Evolutionary conservation across 768 basidiomycete species (phyloP).

Genomic region (Steccherinum ochraceum): DNA sequence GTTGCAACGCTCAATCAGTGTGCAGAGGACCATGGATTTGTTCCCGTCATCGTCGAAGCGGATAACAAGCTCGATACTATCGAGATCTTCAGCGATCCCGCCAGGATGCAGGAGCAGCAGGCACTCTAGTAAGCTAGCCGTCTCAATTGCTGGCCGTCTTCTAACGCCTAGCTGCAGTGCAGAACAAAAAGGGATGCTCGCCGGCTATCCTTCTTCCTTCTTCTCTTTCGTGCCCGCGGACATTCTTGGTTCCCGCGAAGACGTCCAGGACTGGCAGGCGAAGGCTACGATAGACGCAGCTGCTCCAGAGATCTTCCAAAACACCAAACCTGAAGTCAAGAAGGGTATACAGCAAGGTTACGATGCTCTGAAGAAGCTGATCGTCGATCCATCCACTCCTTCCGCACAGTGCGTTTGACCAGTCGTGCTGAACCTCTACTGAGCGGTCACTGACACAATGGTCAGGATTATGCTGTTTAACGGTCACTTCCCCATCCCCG

Average conservation of each 20-base stretch:
- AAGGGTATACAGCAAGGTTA: constrained; percentile 3
- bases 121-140: constrained; percentile 10
- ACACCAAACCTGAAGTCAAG: neutral
- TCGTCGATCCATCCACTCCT: neutral
- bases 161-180: neutral
- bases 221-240: constrained; percentile 3
- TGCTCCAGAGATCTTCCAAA: neutral
- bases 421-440: too few relatives aligned
- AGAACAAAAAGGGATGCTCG: constrained; percentile 4
- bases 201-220: neutral
- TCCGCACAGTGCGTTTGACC: constrained; percentile 1
- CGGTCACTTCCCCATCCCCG: constrained; percentile 4
- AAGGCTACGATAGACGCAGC: neutral
- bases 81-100: neutral
- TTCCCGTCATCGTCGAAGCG: constrained; percentile 3
- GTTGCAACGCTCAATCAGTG: neutral
- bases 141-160: too few relatives aligned
- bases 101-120: neutral
- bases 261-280: constrained; percentile 1
- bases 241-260: constrained; percentile 1
- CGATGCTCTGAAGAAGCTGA: neutral
- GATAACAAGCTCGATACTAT: constrained; percentile 1
- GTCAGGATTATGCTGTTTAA: constrained; percentile 1
- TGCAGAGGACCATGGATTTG: constrained; percentile 8
- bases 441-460: too few relatives aligned